Conservation (phyloP, 139 green algal genomes). For the Tetradesmus lagerheimii region DNA sequence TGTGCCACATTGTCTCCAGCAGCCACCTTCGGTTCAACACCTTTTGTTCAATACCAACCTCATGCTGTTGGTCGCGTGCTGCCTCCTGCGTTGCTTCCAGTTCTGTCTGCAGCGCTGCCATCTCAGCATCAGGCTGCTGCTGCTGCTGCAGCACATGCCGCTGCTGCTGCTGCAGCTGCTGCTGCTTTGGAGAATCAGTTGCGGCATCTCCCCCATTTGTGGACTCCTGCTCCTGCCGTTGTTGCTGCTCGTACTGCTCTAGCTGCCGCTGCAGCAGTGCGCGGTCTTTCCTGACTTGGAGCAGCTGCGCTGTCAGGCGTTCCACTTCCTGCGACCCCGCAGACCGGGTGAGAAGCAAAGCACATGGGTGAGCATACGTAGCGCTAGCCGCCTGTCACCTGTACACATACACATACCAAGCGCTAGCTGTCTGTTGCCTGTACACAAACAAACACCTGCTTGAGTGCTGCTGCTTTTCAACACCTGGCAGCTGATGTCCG, state of each 20-base stretch:
- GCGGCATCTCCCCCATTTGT: background rate
- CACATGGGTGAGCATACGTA: too few species aligned
- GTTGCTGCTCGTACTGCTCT: background rate
- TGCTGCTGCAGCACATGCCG: background rate
- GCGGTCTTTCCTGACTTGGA: background rate
- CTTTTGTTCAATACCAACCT: background rate
- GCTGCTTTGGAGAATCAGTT: background rate
- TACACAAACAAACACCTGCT: too few species aligned
- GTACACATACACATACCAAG: too few species aligned
- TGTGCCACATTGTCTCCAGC: too few species aligned
- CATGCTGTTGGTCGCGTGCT: conserved; percentile 23
- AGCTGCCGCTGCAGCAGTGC: conserved; percentile 11
- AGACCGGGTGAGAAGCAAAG: too few species aligned
- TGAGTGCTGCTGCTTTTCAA: too few species aligned
- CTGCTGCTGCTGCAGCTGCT: conserved; percentile 11
- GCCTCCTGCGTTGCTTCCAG: conserved; percentile 8
- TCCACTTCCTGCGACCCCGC: conserved; percentile 6
- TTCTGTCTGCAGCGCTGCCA: background rate
- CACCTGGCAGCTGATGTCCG: too few species aligned
- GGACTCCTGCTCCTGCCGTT: conserved; percentile 7
- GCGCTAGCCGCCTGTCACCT: too few species aligned
- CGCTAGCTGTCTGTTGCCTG: too few species aligned
- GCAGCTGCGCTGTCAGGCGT: conserved; percentile 14
- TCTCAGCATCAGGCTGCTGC: conserved; percentile 19
- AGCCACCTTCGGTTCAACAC: too few species aligned